phyloP scores from a whole-genome alignment of 2,329 filamentous ascomycete species.

The Exophiala xenobiotica region DNA sequence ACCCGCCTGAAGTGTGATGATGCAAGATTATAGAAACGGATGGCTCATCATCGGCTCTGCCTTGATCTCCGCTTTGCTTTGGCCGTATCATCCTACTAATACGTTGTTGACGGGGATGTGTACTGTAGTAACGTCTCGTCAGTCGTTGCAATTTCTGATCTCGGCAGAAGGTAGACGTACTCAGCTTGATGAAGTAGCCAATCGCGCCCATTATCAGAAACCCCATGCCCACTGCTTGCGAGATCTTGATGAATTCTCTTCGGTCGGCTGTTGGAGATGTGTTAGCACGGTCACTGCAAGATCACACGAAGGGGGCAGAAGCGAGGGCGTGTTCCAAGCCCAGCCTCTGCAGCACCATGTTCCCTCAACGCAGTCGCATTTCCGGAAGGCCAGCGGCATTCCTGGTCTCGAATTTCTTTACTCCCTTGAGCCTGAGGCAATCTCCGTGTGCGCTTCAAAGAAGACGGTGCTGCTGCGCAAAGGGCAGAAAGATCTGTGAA shows the following conservation, averaged over 20 bases:
- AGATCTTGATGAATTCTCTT: slow-evolving; percentile 61
- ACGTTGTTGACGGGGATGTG: slow-evolving; percentile 54
- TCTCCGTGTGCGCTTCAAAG: no score
- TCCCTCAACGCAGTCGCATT: no score
- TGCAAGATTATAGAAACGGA: no score
- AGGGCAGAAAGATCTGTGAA: neutral
- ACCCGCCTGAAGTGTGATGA: no score
- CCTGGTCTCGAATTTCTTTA: no score
- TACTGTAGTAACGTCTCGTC: slow-evolving; percentile 35
- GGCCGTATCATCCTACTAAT: slow-evolving; percentile 41
- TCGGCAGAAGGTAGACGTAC: slow-evolving; percentile 41
- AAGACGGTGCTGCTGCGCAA: neutral
- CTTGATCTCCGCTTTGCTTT: neutral
- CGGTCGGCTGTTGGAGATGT: slow-evolving; percentile 50
- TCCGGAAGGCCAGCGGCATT: no score
- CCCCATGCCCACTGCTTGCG: slow-evolving; percentile 59
- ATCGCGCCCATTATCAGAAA: slow-evolving; percentile 62
- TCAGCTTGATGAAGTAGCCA: slow-evolving; percentile 61
- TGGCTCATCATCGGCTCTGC: no score
- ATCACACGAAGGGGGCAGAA: neutral
- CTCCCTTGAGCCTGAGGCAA: no score
- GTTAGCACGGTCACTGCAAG: neutral
- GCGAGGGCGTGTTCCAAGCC: neutral
- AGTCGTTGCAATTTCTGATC: neutral
- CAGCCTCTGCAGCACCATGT: no score